Base-by-base conservation (phyloP, 2,329 filamentous ascomycete genomes). In the Venturia carpophila region DNA sequence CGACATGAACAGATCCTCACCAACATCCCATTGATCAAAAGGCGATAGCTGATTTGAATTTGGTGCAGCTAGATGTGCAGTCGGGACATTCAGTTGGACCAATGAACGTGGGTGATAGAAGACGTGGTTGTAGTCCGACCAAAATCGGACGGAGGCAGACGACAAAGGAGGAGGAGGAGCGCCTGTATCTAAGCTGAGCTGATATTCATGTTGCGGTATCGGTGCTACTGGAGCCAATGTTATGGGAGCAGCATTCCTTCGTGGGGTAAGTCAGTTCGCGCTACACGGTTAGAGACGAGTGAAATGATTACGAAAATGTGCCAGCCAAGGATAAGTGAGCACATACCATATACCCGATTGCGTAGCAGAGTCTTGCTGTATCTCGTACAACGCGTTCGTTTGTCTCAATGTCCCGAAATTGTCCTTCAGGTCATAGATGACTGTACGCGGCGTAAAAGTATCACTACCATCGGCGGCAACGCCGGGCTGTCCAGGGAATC, bases 361-460 rank as follows among this genome's bases (percentile, higher is more conserved):
- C 24, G 43, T 21, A 34, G 43, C 21, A 34, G 19, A 69, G 52
- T 78, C 76, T 69, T 79, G 74, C 67, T 80, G 76, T 42, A 82
- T 72, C 67, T 92, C 89, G 72, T 97, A 97, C 2, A 99, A 80
- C 2, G 91, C 88, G 75, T 96, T 97, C 69, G 92, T 87, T 77
- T 92, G 92, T 70, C 87, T 85, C 70, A 99, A 78, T 7, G 91
- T 90, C 6, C 94, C 94, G 76, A 97, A 97, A 0, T 89, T 91
- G 39, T 91, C 91, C 75, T 97, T 97, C 42, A 97, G 81, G 73
- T 99, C 94, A 75, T 99, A 99, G 66, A 99, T 89, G 66, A 99
- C 80, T 0, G 92, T 91, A 68, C 94, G 85, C 4, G 94, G 94
- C 60, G 92, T 93, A 73, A 90, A 99, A 0, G 94, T 99, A 69